phyloP scores from a whole-genome alignment of 225 moss, liverwort and hornwort genomes.

The Polytrichum formosum region DNA sequence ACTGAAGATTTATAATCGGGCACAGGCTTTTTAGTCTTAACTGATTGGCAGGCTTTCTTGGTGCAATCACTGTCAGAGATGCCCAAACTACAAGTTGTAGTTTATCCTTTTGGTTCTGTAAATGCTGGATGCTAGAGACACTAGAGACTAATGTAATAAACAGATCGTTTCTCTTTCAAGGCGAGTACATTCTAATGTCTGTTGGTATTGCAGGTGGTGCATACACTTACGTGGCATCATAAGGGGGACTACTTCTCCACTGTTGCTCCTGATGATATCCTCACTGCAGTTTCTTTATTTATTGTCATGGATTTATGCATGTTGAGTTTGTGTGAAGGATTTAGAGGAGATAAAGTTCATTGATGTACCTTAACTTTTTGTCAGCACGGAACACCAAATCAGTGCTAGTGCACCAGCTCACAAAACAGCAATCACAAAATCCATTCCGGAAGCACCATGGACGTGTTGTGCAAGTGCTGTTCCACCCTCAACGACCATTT shows the following conservation, averaged over 20 bases:
- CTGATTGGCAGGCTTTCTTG: too few species aligned
- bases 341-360: neutral
- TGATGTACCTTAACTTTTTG: constrained; percentile 22
- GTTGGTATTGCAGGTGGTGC: constrained; percentile 54
- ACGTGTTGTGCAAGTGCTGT: constrained; percentile 82
- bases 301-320: neutral
- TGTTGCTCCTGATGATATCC: constrained; percentile 99
- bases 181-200: neutral
- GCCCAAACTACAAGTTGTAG: neutral
- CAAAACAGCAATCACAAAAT: constrained; percentile 88
- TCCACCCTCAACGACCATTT: constrained; percentile 91
- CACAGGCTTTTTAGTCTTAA: too few species aligned
- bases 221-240: constrained; percentile 82
- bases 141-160: too few species aligned
- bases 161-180: too few species aligned
- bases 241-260: constrained; percentile 96
- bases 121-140: too few species aligned
- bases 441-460: constrained; percentile 96
- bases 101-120: too few species aligned
- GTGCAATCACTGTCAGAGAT: too few species aligned
- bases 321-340: too few species aligned
- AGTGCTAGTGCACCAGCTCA: constrained; percentile 86
- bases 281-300: constrained; percentile 3
- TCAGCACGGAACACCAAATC: constrained; percentile 74
- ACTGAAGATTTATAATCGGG: too few species aligned